Percentiles rank a stretch among this genome's conserved stretches.
Evolutionary conservation across 2,329 filamentous ascomycete genomes (phyloP).

Genomic region (Phyllosticta citrichinensis): DNA sequence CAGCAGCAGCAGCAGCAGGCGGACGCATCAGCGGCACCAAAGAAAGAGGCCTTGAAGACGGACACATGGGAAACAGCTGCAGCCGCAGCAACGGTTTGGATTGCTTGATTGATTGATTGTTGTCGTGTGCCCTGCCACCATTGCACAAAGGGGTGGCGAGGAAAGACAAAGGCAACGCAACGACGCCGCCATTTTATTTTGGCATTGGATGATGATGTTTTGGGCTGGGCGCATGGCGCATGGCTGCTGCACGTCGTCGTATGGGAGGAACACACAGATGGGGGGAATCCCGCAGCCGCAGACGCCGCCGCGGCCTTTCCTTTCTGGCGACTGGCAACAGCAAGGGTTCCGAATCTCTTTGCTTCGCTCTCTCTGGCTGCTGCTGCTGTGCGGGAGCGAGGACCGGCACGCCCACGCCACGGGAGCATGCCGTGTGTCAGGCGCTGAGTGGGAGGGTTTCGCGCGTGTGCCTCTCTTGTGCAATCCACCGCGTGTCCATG

Average conservation of each 20-base stretch:
- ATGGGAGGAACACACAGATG: not conserved
- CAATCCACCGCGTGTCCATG: not conserved
- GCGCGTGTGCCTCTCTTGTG: not conserved
- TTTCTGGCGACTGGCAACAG: not conserved
- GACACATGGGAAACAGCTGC: not conserved
- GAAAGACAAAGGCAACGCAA: no score
- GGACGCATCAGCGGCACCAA: not conserved
- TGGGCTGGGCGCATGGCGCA: not conserved
- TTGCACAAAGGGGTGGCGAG: not conserved
- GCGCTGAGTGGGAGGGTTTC: conserved; percentile 8
- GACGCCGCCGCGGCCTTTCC: not conserved
- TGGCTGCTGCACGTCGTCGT: not conserved
- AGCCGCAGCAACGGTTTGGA: not conserved
- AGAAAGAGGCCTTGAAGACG: not conserved
- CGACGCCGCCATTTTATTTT: no score
- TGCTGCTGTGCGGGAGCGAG: not conserved
- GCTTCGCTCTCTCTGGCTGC: not conserved
- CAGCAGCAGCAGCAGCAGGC: not conserved
- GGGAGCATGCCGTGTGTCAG: conserved; percentile 2
- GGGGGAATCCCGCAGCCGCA: no score
- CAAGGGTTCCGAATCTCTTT: not conserved
- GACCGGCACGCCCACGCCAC: not conserved
- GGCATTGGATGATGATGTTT: not conserved
- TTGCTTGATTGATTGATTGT: not conserved
- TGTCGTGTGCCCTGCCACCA: not conserved